Percentiles rank a stretch among this genome's conserved stretches.
Conservation (phyloP, 768 basidiomycete species). For the Galerina marginata region DNA sequence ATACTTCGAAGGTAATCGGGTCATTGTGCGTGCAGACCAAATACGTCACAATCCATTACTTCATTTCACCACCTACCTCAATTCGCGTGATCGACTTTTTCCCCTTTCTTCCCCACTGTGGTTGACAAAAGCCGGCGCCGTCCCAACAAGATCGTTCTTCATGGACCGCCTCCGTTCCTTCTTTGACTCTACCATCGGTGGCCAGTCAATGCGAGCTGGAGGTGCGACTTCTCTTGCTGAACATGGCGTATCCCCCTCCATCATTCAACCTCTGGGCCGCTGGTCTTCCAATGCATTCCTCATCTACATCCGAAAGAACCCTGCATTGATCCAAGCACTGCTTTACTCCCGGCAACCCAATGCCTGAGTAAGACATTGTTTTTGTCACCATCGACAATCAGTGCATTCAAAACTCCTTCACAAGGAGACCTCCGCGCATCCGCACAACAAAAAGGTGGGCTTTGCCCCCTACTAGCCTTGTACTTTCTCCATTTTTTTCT, state of each 20-base stretch:
- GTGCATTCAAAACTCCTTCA: too few relatives aligned
- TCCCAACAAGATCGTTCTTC: conserved; percentile 24
- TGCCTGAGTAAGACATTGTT: too few relatives aligned
- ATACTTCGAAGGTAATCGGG: conserved; percentile 24
- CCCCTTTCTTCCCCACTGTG: conserved; percentile 16
- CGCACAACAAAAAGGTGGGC: too few relatives aligned
- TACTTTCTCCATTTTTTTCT: too few relatives aligned
- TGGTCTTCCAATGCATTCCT: conserved; percentile 41
- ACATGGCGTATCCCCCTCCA: conserved; percentile 26
- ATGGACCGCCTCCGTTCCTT: conserved; percentile 9
- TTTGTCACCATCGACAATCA: too few relatives aligned
- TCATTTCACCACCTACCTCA: background rate
- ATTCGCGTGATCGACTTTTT: background rate
- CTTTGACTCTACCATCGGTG: conserved; percentile 23
- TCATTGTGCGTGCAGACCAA: background rate
- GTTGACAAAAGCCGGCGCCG: conserved; percentile 7
- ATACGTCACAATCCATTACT: background rate
- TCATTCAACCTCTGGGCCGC: conserved; percentile 42
- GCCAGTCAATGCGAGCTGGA: conserved; percentile 45
- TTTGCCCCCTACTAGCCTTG: too few relatives aligned
- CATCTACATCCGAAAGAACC: conserved; percentile 36
- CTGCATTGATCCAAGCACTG: background rate
- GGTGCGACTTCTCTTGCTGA: conserved; percentile 42
- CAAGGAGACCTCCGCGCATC: too few relatives aligned
- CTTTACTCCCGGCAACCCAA: too few relatives aligned